A percentile compares a stretch with the other conserved stretches of the same genome.
These are phyloP conservation scores for Pichia manshurica DNA, from an alignment of 805 yeast genomes.

Conservation along the genomic window DNA sequence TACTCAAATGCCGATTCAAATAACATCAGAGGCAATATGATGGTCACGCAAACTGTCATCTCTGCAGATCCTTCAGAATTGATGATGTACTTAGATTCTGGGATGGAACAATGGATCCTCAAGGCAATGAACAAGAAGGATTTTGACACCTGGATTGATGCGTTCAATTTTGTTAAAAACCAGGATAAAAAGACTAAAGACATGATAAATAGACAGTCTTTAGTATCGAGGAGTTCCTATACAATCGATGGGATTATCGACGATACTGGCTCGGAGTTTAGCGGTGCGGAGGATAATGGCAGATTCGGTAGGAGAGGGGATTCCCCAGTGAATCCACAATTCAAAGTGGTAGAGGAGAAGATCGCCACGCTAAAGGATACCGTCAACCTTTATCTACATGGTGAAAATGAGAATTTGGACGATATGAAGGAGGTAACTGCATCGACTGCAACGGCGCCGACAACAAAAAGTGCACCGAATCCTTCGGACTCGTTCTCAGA, in stretches of 20 bases:
- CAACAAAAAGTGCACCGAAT: not conserved
- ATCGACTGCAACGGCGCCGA: not conserved
- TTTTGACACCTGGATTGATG: conserved; percentile 78
- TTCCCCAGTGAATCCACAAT: conserved; percentile 3
- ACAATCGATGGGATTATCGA: not conserved
- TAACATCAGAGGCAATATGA: conserved; percentile 86
- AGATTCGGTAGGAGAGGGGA: not conserved
- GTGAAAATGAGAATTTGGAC: not conserved
- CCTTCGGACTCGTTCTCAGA: not conserved
- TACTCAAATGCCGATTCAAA: conserved; percentile 65
- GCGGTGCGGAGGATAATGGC: not conserved
- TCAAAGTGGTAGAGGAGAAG: conserved; percentile 2
- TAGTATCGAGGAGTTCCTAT: not conserved
- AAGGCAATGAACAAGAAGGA: conserved; percentile 61
- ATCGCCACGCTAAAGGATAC: not conserved
- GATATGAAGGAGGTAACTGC: not conserved
- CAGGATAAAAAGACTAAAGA: conserved; percentile 20
- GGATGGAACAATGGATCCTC: conserved; percentile 89
- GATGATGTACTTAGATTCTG: conserved; percentile 82
- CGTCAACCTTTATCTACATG: not conserved
- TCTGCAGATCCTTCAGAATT: conserved; percentile 64
- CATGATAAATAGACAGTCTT: not conserved
- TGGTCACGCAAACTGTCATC: conserved; percentile 73
- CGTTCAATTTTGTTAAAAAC: conserved; percentile 52
- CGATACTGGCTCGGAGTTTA: not conserved